Evolutionary conservation across 2,329 filamentous ascomycete species (phyloP), one percentile per base, ranked within the genome.

Genomic region (Magnaporthales sp.): DNA sequence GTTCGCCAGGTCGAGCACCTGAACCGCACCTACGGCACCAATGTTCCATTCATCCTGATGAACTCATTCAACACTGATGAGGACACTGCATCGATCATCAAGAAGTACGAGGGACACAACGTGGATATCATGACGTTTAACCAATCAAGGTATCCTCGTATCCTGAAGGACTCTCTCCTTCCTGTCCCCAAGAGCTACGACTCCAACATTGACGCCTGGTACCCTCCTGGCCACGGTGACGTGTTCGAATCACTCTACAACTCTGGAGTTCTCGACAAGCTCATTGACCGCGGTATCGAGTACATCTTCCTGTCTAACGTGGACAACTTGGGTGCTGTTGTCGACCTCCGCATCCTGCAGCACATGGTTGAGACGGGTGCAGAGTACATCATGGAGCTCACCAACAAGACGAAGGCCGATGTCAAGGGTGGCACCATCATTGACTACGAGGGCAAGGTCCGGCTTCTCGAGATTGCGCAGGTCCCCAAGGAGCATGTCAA

Each of bases 371-470:
- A 98, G 87, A 94, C 92, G 76, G 88, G 95, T 76, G 85, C 95
- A 65, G 95, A 99, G 84, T 99, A 99, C 86, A 94, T 99, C 78
- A 99, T 99, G 95, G 95, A 99, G 84, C 83, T 99, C 83, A 99
- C 95, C 77, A 96, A 98, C 87, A 99, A 98, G 93, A 99, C 95
- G 82, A 99, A 99, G 91, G 95, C 95, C 69, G 95, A 99, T 77
- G 95, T 99, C 81, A 99, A 99, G 91, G 95, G 95, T 89, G 95
- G 95, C 83, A 99, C 95, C 80, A 99, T 99, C 80, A 99, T 99
- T 76, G 94, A 99, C 84, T 97, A 97, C 81, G 95, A 99, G 79
- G 94, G 94, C 75, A 93, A 91, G 67, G 94, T 96, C 73, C 93
- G 95, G 77, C 90, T 99, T 72, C 91, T 99, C 66, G 95, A 99